Base-by-base conservation (phyloP, 768 basidiomycete species). In the Tylopilus rubrobrunneus region DNA sequence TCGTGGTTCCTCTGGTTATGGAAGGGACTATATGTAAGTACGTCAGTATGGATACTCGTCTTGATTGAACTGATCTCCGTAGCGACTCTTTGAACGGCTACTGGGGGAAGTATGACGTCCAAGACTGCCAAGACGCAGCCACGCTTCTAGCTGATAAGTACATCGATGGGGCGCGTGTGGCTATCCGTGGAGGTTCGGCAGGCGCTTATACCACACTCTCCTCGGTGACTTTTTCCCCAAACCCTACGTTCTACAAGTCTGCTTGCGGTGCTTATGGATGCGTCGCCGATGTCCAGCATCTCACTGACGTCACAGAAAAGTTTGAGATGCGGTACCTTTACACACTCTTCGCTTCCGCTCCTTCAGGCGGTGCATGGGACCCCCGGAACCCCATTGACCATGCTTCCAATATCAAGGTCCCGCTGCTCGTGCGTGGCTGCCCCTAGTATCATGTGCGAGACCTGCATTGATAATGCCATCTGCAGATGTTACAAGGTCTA, bases 41-140 rank as follows among this genome's bases (percentile, higher is more conserved):
- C 28, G 1, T 2, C 14, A 34, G 25, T n/a, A 6, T 11, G 27
- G 6, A 7, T n/a, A 0, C 17, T 25, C 0, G 17, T 7, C 7
- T 14, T 27, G 7, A 19, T 17, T 46, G 9, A 0, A 28, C 48
- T 52, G 29, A 62, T 29, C 9, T 40, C 71, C 5, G 14, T 72
- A 64, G 64, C 40, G 75, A 83, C 15, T 78, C 82, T 14, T 79
- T 91, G 5, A 70, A 73, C 33, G 76, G 78, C 2, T 68, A 80
- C 4, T 92, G 90, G 89, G 89, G 90, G 4, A 59, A 86, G 10
- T 78, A 83, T 8, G 89, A 92, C 54, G 78, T 85, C 1, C 65
- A 76, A 7, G 89, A 92, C 61, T 80, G 80, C 56, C 77, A 31
- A 7, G 44, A 60, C 17, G 81, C 84, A 3, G 42, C 44, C 5